Evolutionary conservation across 2,329 filamentous ascomycete species (phyloP).

Genomic region (Claviceps purpurea): DNA sequence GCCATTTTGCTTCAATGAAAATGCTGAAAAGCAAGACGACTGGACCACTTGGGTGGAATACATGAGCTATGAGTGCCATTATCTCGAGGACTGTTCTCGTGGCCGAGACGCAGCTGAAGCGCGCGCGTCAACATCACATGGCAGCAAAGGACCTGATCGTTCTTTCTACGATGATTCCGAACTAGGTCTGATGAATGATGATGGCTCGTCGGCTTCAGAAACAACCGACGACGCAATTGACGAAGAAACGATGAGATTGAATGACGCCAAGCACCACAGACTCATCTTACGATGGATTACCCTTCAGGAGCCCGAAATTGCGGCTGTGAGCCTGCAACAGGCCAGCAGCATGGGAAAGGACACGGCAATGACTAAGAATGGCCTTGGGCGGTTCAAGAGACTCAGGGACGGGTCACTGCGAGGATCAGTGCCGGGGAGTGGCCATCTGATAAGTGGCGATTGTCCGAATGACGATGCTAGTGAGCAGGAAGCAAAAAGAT

Average conservation of each 20-base stretch:
- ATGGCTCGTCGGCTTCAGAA: neutral
- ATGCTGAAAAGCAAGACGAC: conserved; percentile 1
- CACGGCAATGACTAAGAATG: neutral
- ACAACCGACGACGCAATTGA: neutral
- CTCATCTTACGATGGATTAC: conserved; percentile 3
- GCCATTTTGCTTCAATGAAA: neutral
- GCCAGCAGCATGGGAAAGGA: neutral
- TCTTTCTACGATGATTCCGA: neutral
- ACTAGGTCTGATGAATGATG: neutral
- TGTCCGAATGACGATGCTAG: neutral
- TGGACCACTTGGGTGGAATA: conserved; percentile 6
- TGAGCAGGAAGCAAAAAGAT: neutral
- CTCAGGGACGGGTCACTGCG: neutral
- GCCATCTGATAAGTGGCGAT: neutral
- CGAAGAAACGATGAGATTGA: neutral
- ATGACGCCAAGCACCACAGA: neutral
- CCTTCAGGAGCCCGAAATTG: conserved; percentile 2
- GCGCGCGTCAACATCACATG: neutral
- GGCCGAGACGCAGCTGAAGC: neutral
- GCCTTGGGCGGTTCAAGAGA: neutral
- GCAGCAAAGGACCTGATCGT: too few relatives aligned
- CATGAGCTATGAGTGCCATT: conserved; percentile 4
- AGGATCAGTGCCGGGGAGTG: neutral
- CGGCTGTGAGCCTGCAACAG: neutral
- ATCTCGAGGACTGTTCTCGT: neutral